These are phyloP conservation scores for Mucor saturninus DNA, from an alignment of 371 early-diverging fungal genomes.

Conservation along the genomic window DNA sequence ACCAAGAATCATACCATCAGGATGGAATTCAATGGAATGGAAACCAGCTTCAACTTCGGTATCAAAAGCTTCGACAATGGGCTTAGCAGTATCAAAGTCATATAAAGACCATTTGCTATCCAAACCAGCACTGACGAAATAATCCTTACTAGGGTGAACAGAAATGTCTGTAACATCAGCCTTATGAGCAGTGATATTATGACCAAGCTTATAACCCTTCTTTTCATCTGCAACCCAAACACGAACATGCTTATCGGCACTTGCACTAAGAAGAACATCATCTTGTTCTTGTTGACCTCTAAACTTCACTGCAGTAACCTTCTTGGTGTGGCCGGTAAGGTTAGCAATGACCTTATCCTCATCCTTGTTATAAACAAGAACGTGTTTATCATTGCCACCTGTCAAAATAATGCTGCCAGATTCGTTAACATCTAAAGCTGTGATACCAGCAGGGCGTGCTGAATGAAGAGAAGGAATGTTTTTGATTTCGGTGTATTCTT, in stretches of 20 bases:
- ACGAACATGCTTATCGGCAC: slow-evolving; percentile 85
- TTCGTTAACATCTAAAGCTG: slow-evolving; percentile 70
- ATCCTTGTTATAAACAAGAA: slow-evolving; percentile 66
- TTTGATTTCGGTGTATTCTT: slow-evolving; percentile 57
- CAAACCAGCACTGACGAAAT: slow-evolving; percentile 74
- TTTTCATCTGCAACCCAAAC: slow-evolving; percentile 64
- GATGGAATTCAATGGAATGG: slow-evolving; percentile 84
- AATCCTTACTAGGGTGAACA: slow-evolving; percentile 81
- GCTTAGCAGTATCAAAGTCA: slow-evolving; percentile 71
- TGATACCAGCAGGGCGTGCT: slow-evolving; percentile 78
- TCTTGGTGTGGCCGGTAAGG: slow-evolving; percentile 83
- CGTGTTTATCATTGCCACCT: slow-evolving; percentile 83
- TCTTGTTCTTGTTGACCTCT: slow-evolving; percentile 54
- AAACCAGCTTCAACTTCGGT: slow-evolving; percentile 51
- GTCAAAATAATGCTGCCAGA: slow-evolving; percentile 73
- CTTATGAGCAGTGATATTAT: slow-evolving; percentile 68
- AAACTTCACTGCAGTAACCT: slow-evolving; percentile 74
- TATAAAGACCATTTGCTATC: slow-evolving; percentile 86
- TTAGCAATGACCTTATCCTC: slow-evolving; percentile 72
- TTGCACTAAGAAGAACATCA: slow-evolving; percentile 72
- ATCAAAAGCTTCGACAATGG: slow-evolving; percentile 56
- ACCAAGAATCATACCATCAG: slow-evolving; percentile 89
- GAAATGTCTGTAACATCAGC: slow-evolving; percentile 75
- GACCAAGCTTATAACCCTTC: slow-evolving; percentile 53
- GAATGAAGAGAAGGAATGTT: slow-evolving; percentile 75